Evolutionary conservation across 2,329 filamentous ascomycete genomes (phyloP), one percentile per base, ranked within the genome.

Genomic region (Onygenales sp.): DNA sequence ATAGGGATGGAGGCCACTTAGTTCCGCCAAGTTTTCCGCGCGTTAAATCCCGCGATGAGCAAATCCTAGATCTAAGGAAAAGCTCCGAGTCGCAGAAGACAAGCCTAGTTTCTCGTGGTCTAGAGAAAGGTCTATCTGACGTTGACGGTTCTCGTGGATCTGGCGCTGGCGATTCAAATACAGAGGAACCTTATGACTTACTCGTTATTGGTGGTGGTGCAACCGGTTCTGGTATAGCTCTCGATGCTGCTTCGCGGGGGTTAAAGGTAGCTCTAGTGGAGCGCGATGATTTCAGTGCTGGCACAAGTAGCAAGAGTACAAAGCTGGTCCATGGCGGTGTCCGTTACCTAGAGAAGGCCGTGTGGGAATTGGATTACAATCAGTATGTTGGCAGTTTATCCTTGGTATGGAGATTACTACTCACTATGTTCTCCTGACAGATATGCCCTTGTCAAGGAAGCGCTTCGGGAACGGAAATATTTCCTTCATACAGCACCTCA

Each of bases 271-370:
- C 88, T 10, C 72, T 91, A 50, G 86, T 93, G 13, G 87, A 93
- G 72, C 79, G 87, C 57, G 88, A 92, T 68, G 87, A 93, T 70
- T 93, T 92, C 68, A 85, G 84, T 61, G 80, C 84, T 57, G 87
- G 88, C 33, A 92, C 87, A 42, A 90, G 86, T 74, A 89, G 85
- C 69, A 92, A 92, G 75, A 90, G 86, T 73, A 93, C 87, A 48
- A 93, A 93, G 72, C 78, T 93, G 51, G 88, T 93, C 14, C 87
- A 93, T 70, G 87, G 87, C 60, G 87, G 87, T 64, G 88, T 93
- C 55, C 81, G 87, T 60, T 93, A 92, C 67, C 76, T 93, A 55
- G 88, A 93, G 69, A 93, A 93, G 75, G 87, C 87, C 52, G 83
- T 93, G 49, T 89, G 84, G 84, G 87, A 91, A 67, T 75, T 92